Evolutionary conservation across 176 grass and related monocot species (phyloP).

Genomic region (Echinochloa phyllopogon): DNA sequence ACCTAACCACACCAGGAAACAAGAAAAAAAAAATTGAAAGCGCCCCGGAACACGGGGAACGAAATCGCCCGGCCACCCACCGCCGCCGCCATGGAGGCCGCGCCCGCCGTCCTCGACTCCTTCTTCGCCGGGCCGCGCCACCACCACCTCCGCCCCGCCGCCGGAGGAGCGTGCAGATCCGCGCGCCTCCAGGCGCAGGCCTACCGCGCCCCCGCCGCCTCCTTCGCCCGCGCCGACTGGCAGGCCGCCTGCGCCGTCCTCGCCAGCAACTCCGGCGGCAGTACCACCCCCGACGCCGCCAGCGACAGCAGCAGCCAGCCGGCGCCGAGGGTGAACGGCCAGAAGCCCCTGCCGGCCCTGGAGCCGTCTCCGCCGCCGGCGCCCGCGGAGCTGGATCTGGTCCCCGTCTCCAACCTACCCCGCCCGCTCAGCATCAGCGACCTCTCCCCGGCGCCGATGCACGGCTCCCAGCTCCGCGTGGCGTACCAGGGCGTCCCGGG

Average conservation of each 20-base stretch:
- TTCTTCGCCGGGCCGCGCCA: not conserved
- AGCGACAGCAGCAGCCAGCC: not conserved
- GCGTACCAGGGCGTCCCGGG: conserved; percentile 86
- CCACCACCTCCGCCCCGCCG: not conserved
- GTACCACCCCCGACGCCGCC: not conserved
- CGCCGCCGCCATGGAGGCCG: conserved; percentile 31
- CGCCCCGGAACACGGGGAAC: not conserved
- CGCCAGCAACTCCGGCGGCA: conserved; percentile 42
- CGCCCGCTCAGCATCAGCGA: conserved; percentile 80
- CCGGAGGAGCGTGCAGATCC: conserved; percentile 33
- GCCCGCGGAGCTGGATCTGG: conserved; percentile 50
- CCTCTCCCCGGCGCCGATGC: conserved; percentile 76
- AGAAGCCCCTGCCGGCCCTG: not conserved
- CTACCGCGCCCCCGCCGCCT: conserved; percentile 1
- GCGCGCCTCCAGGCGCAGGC: not conserved
- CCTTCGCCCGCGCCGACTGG: conserved; percentile 61
- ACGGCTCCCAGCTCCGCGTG: conserved; percentile 69
- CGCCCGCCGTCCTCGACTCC: conserved; percentile 9
- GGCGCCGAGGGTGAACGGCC: conserved; percentile 27
- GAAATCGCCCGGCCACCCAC: not conserved
- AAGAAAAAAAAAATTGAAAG: not conserved
- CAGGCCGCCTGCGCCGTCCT: conserved; percentile 72
- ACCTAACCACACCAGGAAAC: not conserved
- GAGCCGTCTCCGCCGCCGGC: not conserved
- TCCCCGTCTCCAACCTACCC: conserved; percentile 56